Evolutionary conservation across 805 yeast genomes (phyloP), one percentile per base, ranked within the genome.

Genomic region (Starmerella kuoi): DNA sequence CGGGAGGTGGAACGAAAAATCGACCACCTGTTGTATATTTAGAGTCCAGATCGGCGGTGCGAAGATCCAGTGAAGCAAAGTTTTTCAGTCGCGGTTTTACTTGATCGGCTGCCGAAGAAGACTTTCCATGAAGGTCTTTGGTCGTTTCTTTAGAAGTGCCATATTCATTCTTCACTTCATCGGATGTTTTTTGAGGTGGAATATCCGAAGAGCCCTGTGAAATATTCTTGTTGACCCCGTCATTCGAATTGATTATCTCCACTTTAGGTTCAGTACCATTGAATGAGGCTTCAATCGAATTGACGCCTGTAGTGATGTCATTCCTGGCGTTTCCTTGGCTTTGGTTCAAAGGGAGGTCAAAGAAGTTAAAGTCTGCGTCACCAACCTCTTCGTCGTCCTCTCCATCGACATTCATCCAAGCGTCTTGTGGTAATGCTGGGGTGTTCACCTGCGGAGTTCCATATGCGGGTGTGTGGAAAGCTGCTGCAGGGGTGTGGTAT

Each of bases 1-100:
- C 31, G 9, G n/a, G 48, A 40, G 12, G 55, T 44, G 36, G 50
- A 12, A 81, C 83, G 56, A 77, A 86, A 56, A 82, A 88, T 55
- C 87, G 81, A 2, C 98, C 98, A 5, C 98, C 98, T 49, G 71
- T 70, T 11, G 79, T 78, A 54, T 88, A 88, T 55, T 88, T 88
- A 43, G 81, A 76, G 56, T 88, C 97, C 31, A 88, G 77, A 44
- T 73, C 76, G 36, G 73, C 71, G 43, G 76, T 77, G 41, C 84
- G 79, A 17, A 79, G 70, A 0, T 72, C 69, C 32, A 86, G 65
- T 0, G 94, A 94, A 0, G 94, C 82, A 60, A 85, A 87, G 0
- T 79, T 74, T 14, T 9, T 14, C 28, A 25, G 14, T 11, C 12
- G 28, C 28, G 9, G 28, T 25, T 25, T 9, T n/a, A n/a, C n/a